phyloP scores from a whole-genome alignment of 495 filamentous ascomycete species.

The Cudoniella acicularis region DNA sequence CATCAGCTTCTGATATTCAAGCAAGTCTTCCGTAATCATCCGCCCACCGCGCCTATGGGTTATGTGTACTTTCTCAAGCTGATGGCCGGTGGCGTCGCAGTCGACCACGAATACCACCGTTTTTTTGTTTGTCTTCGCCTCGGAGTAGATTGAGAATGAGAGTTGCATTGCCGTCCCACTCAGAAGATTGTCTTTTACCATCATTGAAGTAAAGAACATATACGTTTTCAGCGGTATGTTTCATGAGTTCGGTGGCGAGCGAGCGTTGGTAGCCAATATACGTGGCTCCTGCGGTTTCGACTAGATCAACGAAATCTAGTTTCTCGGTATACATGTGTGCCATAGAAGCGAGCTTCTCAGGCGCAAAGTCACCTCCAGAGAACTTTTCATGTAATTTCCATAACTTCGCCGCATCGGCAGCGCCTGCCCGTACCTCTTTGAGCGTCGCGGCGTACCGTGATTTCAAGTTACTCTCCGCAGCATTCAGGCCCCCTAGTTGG shows the following conservation, averaged over 20 bases:
- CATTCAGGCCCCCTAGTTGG: neutral
- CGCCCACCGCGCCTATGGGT: constrained; percentile 4
- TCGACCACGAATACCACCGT: constrained; percentile 21
- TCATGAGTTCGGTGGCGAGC: too few species aligned
- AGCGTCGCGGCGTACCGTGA: neutral
- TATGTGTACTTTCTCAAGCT: constrained; percentile 8
- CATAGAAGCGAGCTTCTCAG: constrained; percentile 1
- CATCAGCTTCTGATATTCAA: constrained; percentile 16
- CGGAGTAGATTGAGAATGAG: too few species aligned
- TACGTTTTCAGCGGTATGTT: too few species aligned
- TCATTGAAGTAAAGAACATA: too few species aligned
- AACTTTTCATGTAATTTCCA: neutral
- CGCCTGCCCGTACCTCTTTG: neutral
- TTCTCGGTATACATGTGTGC: constrained; percentile 1
- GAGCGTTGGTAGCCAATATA: too few species aligned
- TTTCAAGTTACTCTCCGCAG: neutral
- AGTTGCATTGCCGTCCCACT: too few species aligned
- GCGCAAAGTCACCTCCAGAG: neutral
- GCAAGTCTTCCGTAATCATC: constrained; percentile 11
- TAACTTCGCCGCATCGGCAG: neutral
- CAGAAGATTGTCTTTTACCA: too few species aligned
- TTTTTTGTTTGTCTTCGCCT: too few species aligned
- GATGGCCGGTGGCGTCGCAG: constrained; percentile 13
- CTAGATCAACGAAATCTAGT: constrained; percentile 18
- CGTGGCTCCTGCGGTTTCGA: constrained; percentile 13